Conservation (phyloP, 169 alveolate genomes). For the Eimeria necatrix region DNA sequence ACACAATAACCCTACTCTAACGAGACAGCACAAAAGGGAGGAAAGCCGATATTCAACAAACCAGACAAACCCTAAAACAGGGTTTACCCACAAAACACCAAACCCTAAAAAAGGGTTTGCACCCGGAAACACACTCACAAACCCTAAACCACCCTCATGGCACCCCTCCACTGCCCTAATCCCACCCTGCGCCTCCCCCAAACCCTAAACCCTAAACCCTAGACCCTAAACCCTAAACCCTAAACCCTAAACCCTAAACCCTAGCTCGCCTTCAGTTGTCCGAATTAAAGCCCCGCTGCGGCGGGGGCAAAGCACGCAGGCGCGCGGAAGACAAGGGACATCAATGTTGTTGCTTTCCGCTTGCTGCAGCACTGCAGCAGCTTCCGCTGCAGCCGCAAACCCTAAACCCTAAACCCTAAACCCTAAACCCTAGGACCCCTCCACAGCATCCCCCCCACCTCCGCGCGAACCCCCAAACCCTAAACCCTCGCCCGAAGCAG, state of each 20-base stretch:
- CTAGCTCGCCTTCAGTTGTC: conserved; percentile 44
- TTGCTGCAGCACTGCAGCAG: neutral
- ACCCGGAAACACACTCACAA: conserved; percentile 15
- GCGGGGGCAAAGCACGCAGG: conserved; percentile 60
- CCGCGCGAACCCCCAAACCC: too few relatives aligned
- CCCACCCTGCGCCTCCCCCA: neutral
- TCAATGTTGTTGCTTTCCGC: conserved; percentile 22
- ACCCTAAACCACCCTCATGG: too few relatives aligned
- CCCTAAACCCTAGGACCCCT: too few relatives aligned
- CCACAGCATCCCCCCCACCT: too few relatives aligned
- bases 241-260: conserved; percentile 24
- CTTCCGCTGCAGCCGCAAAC: conserved; percentile 24
- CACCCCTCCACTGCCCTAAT: conserved; percentile 30
- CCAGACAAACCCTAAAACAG: neutral
- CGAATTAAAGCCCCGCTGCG: conserved; percentile 55
- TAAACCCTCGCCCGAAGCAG: too few relatives aligned
- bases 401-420: too few relatives aligned
- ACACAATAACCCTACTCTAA: neutral
- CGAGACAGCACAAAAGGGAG: conserved; percentile 26
- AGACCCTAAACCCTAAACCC: neutral
- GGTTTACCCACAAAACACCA: neutral
- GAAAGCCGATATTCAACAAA: neutral
- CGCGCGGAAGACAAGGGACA: conserved; percentile 23
- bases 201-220: neutral
- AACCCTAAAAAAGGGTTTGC: neutral